These are phyloP conservation scores for Globisporangium ultimum DNA, from an alignment of 352 stramenopile genomes.

Conservation along the genomic window DNA sequence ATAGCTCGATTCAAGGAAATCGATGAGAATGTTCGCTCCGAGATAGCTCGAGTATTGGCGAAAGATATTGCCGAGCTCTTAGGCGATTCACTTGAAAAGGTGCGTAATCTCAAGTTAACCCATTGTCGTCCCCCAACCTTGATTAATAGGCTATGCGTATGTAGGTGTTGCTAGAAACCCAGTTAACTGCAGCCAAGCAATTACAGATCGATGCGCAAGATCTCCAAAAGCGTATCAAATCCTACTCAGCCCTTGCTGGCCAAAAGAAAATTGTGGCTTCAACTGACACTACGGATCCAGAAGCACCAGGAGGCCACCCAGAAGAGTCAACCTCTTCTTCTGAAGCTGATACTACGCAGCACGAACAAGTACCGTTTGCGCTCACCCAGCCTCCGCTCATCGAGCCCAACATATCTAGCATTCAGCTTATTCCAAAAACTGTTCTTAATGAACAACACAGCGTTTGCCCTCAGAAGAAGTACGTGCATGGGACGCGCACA, in stretches of 20 bases:
- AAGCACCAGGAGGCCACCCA: neutral
- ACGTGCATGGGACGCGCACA: slow-evolving; percentile 48
- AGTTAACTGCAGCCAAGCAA: slow-evolving; percentile 22
- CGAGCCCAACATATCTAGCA: neutral
- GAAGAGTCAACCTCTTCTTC: slow-evolving; percentile 7
- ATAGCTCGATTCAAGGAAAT: slow-evolving; percentile 59
- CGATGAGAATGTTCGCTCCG: slow-evolving; percentile 41
- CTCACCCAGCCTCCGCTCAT: neutral
- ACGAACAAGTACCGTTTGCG: slow-evolving; percentile 1
- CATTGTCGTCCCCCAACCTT: neutral
- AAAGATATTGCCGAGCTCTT: slow-evolving; percentile 35
- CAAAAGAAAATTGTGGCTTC: neutral
- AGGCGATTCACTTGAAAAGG: slow-evolving; percentile 35
- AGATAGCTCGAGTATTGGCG: slow-evolving; percentile 38
- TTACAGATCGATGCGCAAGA: slow-evolving; percentile 13
- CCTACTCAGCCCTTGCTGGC: neutral
- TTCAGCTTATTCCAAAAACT: slow-evolving; percentile 41
- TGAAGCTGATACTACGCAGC: neutral
- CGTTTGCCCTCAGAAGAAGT: slow-evolving; percentile 53
- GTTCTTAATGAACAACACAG: slow-evolving; percentile 52
- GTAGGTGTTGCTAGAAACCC: slow-evolving; percentile 34
- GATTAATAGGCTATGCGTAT: slow-evolving; percentile 1
- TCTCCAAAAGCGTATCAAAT: slow-evolving; percentile 10
- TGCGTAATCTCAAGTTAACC: slow-evolving; percentile 6
- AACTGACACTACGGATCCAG: neutral